phyloP scores from a whole-genome alignment of 441 rosid species.

The Gossypium laxum region DNA sequence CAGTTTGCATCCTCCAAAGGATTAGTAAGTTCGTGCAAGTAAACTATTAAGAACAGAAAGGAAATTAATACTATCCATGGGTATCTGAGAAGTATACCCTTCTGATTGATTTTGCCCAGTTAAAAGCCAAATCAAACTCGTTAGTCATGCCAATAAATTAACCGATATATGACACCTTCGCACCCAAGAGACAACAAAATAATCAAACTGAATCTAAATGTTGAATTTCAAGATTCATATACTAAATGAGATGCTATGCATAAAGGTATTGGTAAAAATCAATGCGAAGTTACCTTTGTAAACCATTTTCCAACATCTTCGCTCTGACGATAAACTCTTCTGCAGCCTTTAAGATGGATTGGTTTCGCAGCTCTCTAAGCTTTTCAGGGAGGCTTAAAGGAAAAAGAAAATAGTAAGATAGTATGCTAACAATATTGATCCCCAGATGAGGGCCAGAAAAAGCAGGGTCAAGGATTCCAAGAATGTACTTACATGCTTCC shows the following conservation, averaged over 20 bases:
- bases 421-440: not conserved
- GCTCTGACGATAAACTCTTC: conserved; percentile 51
- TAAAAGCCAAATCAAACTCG: not conserved
- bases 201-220: not conserved
- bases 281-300: conserved; percentile 33
- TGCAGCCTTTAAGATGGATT: conserved; percentile 32
- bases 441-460: not conserved
- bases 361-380: conserved; percentile 25
- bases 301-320: conserved; percentile 44
- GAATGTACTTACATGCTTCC: conserved; percentile 42
- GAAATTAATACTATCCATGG: not conserved
- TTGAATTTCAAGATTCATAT: not conserved
- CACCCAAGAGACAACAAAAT: not conserved
- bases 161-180: not conserved
- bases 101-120: not conserved
- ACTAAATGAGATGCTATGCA: not conserved
- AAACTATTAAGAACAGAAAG: not conserved
- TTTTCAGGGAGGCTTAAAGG: conserved; percentile 35
- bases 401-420: not conserved
- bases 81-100: not conserved
- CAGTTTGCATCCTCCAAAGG: not conserved
- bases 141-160: not conserved
- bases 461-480: not conserved
- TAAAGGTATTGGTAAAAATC: not conserved
- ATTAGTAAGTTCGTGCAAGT: conserved; percentile 5